Evolutionary conservation across 805 yeast genomes (phyloP).

Genomic region (Suhomyces emberorum): DNA sequence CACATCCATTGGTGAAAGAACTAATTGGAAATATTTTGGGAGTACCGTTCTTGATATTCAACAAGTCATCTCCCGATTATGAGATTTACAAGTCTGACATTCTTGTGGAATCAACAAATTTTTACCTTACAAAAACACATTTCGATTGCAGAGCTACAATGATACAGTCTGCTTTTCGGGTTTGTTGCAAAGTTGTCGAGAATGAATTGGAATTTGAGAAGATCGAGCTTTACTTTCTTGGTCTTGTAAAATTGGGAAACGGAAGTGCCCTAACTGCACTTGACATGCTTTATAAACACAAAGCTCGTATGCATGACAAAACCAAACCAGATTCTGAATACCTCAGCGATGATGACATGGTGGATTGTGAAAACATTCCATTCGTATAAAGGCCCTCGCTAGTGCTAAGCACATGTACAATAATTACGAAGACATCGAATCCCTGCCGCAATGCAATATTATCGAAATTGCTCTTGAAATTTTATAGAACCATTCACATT

Average conservation of each 20-base stretch:
- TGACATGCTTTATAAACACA: conserved; percentile 4
- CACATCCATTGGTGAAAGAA: conserved; percentile 20
- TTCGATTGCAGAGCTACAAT: conserved; percentile 23
- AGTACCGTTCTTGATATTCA: conserved; percentile 17
- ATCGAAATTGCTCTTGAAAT: too few relatives aligned
- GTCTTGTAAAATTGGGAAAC: conserved; percentile 21
- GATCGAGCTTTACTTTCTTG: conserved; percentile 22
- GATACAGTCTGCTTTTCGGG: conserved; percentile 21
- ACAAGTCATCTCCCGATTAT: conserved; percentile 6
- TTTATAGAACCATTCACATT: too few relatives aligned
- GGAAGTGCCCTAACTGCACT: conserved; percentile 16
- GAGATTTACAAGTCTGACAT: conserved; percentile 4
- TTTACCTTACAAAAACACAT: conserved; percentile 16
- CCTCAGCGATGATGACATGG: too few relatives aligned
- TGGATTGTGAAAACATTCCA: too few relatives aligned
- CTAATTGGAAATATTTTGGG: conserved; percentile 14
- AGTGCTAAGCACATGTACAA: too few relatives aligned
- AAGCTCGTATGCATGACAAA: too few relatives aligned
- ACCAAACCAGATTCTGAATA: too few relatives aligned
- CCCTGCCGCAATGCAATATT: too few relatives aligned
- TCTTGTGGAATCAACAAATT: conserved; percentile 15
- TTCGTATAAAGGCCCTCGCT: too few relatives aligned
- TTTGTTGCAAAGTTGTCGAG: conserved; percentile 15
- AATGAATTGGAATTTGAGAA: conserved; percentile 20
- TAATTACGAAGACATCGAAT: too few relatives aligned